These are phyloP conservation scores for Talaromyces borbonicus DNA, from an alignment of 495 filamentous ascomycete genomes.

Conservation along the genomic window DNA sequence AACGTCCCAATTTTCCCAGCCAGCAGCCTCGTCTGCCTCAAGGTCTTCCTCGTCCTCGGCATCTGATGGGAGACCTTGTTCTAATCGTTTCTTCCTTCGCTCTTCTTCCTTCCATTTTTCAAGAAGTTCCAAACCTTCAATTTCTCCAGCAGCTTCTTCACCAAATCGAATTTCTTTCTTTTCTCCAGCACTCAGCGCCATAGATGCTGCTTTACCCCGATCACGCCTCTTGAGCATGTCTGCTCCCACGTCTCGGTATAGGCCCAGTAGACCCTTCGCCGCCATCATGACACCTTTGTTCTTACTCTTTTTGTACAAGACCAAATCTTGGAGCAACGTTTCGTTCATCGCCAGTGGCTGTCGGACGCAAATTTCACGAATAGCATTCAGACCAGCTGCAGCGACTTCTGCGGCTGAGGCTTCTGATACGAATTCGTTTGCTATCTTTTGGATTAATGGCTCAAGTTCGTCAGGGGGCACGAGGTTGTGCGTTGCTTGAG, in stretches of 20 bases:
- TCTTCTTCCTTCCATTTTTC: constrained; percentile 93
- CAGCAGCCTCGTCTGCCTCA: constrained; percentile 51
- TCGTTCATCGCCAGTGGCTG: constrained; percentile 94
- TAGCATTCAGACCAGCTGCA: constrained; percentile 86
- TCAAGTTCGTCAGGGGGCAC: constrained; percentile 92
- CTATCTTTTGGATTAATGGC: constrained; percentile 87
- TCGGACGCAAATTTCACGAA: constrained; percentile 83
- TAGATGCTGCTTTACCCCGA: constrained; percentile 85
- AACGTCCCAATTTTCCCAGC: constrained; percentile 78
- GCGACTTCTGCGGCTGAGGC: constrained; percentile 85
- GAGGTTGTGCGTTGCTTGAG: constrained; percentile 81
- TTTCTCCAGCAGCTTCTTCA: constrained; percentile 67
- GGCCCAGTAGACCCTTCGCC: constrained; percentile 74
- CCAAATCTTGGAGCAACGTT: constrained; percentile 89
- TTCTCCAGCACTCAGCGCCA: constrained; percentile 62
- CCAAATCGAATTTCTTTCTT: constrained; percentile 64
- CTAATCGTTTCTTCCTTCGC: constrained; percentile 56
- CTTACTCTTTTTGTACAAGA: constrained; percentile 93
- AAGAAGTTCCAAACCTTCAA: constrained; percentile 87
- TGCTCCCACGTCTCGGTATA: constrained; percentile 84
- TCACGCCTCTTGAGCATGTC: constrained; percentile 85
- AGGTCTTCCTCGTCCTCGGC: constrained; percentile 44
- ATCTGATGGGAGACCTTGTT: constrained; percentile 51
- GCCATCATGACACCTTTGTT: constrained; percentile 99
- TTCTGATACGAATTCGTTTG: constrained; percentile 96